Base-by-base conservation (phyloP, 345 rosid genomes). In the Eutrema heterophyllum region DNA sequence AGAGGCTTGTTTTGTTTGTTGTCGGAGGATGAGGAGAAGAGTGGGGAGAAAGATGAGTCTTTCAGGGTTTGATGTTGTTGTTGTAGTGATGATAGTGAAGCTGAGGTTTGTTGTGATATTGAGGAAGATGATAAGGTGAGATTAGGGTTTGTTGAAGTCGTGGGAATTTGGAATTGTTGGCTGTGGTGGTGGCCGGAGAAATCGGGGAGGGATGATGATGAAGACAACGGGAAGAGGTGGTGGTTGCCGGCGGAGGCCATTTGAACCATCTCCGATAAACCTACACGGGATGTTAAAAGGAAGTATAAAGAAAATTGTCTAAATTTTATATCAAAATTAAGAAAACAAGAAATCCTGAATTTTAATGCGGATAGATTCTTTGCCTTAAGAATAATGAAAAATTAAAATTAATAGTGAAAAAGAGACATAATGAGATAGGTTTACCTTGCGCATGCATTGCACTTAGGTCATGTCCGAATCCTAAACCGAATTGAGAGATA, bases 221-320 rank as follows among this genome's bases (percentile, higher is more conserved):
- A 71, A n/a, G 88, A 76, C 40, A 86, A 80, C 43, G 88, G 84
- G 40, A 80, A 84, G 52, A 85, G 74, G 26, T 78, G 80, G 68
- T 71, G 73, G 80, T 76, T 82, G 36, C 79, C 83, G 35, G 76
- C 54, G 33, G 87, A 78, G 8, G 74, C 83, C 77, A 86, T 73
- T 59, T 85, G 88, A 21, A 81, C 82, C 87, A 89, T 86, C 62
- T 87, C 92, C 24, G 91, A 70, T 76, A 90, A 73, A 59, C 83
- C 84, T 60, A 65, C 52, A 9, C 6, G 0, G 7, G 43, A 52
- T 32, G 45, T 45, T 0, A 33, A 62, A 41, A 12, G 0, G 2
- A 6, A 10, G 67, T 80, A 51, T 51, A 73, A 24, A 21, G n/a
- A 33, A 33, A 7, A 46, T 16, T 48, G 6, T 30, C n/a, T 45